Conservation (phyloP, 2,329 filamentous ascomycete genomes). For the Bipolaris sorokiniana region DNA sequence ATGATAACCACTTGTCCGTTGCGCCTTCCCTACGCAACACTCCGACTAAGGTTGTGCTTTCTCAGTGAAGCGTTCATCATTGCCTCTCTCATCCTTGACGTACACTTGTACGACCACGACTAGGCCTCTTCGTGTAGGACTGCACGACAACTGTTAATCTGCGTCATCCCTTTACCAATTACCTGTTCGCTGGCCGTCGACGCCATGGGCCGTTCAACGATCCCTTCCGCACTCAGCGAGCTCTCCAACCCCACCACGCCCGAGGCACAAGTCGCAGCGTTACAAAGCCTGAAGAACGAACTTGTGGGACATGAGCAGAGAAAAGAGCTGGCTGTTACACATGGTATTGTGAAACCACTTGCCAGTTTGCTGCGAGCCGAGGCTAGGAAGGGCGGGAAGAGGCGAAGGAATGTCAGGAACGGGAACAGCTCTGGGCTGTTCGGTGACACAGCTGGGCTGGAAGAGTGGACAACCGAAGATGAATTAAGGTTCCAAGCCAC, state of each 20-base stretch:
- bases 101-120: constrained; percentile 9
- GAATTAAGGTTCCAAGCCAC: constrained; percentile 77
- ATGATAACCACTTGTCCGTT: constrained; percentile 11
- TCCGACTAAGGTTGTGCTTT: constrained; percentile 6
- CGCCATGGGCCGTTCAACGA: constrained; percentile 46
- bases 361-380: constrained; percentile 58
- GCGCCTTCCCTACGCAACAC: constrained; percentile 25
- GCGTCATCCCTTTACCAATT: constrained; percentile 13
- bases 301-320: constrained; percentile 85
- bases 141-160: constrained; percentile 14
- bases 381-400: constrained; percentile 54
- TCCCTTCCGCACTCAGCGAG: constrained; percentile 47
- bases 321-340: constrained; percentile 78
- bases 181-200: constrained; percentile 6
- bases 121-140: constrained; percentile 6
- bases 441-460: constrained; percentile 10
- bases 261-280: constrained; percentile 58
- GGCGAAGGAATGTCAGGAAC: constrained; percentile 54
- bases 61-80: constrained; percentile 1
- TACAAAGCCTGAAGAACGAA: constrained; percentile 84
- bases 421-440: constrained; percentile 18
- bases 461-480: constrained; percentile 66
- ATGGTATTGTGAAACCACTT: constrained; percentile 71
- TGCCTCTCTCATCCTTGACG: constrained; percentile 11
- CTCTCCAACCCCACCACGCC: constrained; percentile 47